Evolutionary conservation across 1,284 basidiomycete species (phyloP).

Genomic region (Ceratobasidium theobromae): DNA sequence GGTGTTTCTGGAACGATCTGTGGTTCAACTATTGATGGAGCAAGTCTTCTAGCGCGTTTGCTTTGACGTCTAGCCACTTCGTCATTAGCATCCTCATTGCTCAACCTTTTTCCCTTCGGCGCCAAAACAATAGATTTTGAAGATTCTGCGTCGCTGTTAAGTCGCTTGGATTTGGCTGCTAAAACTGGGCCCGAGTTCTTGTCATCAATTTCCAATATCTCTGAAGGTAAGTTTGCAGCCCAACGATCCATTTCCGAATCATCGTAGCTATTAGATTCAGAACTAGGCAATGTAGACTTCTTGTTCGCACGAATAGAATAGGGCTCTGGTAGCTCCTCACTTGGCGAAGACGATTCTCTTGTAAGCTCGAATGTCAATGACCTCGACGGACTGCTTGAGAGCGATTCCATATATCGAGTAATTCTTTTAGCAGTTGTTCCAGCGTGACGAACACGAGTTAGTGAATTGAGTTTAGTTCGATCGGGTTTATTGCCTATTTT

Average conservation of each 20-base stretch:
- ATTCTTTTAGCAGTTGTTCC: not conserved
- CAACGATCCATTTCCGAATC: slow-evolving; percentile 28
- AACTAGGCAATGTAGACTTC: not conserved
- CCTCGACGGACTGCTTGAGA: not conserved
- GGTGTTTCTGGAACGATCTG: not conserved
- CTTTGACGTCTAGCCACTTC: not conserved
- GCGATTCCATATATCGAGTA: not conserved
- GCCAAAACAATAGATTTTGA: no score
- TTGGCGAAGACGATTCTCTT: not conserved
- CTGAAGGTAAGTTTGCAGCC: slow-evolving; percentile 26
- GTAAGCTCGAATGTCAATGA: not conserved
- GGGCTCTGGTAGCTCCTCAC: slow-evolving; percentile 7
- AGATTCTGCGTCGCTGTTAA: no score
- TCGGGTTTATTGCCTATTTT: not conserved
- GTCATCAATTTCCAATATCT: slow-evolving; percentile 10
- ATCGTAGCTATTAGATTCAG: slow-evolving; percentile 14
- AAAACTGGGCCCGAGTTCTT: no score
- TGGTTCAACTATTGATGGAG: not conserved
- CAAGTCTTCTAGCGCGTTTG: not conserved
- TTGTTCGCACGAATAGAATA: not conserved
- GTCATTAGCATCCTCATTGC: not conserved
- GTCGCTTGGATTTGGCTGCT: no score
- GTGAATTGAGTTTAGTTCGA: slow-evolving; percentile 8
- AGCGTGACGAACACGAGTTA: not conserved
- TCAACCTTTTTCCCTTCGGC: not conserved